Percentiles rank a stretch among this genome's conserved stretches.
Evolutionary conservation across 2,329 filamentous ascomycete species (phyloP).

Genomic region (Ophiostoma fasciatum): DNA sequence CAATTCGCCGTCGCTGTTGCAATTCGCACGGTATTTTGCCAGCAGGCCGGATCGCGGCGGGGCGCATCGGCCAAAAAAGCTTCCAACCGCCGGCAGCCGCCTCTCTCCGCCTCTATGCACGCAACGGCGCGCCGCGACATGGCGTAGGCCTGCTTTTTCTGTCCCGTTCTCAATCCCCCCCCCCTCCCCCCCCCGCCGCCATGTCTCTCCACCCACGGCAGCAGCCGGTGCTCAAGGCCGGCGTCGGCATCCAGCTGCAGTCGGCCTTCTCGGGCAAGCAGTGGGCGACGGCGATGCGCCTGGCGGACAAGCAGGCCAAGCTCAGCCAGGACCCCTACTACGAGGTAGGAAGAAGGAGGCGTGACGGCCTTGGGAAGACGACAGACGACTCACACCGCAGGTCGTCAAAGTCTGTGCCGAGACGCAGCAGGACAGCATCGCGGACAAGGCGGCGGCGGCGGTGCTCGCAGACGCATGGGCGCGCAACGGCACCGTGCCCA

Average conservation of each 20-base stretch:
- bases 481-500: constrained; percentile 29
- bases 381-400: constrained; percentile 15
- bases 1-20: no score
- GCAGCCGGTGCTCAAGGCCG: constrained; percentile 29
- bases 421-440: constrained; percentile 34
- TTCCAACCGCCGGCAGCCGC: no score
- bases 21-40: no score
- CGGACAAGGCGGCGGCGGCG: constrained; percentile 28
- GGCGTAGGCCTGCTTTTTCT: no score
- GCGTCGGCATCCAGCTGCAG: constrained; percentile 39
- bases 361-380: not conserved
- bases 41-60: no score
- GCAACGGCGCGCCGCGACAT: no score
- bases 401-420: constrained; percentile 34
- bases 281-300: constrained; percentile 34
- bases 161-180: no score
- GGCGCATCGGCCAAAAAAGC: no score
- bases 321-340: constrained; percentile 39
- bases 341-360: constrained; percentile 28
- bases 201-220: constrained; percentile 15
- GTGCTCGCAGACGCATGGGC: constrained; percentile 30
- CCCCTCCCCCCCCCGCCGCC: not conserved
- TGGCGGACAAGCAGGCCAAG: constrained; percentile 36
- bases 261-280: constrained; percentile 38
- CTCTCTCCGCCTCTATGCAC: no score